phyloP scores from a whole-genome alignment of 257 asterid species.

The Jasminum sambac region DNA sequence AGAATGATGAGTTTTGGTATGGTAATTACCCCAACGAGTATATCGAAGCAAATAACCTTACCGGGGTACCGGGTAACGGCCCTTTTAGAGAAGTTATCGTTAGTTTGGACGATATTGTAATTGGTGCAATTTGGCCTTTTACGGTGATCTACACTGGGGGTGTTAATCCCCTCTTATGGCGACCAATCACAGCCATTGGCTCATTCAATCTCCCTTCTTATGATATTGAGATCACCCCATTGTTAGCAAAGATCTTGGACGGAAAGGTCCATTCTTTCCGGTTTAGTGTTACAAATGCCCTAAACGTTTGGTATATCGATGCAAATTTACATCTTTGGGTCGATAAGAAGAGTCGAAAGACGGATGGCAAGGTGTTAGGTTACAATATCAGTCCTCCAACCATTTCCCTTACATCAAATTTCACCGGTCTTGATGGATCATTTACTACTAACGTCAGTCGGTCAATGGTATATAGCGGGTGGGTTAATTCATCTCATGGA shows the following conservation, averaged over 20 bases:
- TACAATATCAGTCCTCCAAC: slow-evolving; percentile 31
- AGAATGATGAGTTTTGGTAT: slow-evolving; percentile 79
- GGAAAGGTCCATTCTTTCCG: slow-evolving; percentile 49
- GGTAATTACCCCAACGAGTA: slow-evolving; percentile 65
- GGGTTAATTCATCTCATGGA: slow-evolving; percentile 67
- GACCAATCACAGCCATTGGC: slow-evolving; percentile 72
- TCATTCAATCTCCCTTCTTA: slow-evolving; percentile 76
- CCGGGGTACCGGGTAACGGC: slow-evolving; percentile 54
- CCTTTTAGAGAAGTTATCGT: slow-evolving; percentile 77
- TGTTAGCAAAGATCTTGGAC: slow-evolving; percentile 55
- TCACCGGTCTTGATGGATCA: slow-evolving; percentile 58
- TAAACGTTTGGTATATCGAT: slow-evolving; percentile 74
- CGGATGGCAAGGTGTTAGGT: slow-evolving; percentile 46
- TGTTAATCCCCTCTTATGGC: slow-evolving; percentile 73
- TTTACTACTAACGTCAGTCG: slow-evolving; percentile 50
- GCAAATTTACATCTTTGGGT: slow-evolving; percentile 89
- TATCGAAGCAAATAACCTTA: slow-evolving; percentile 39
- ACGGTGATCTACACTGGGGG: slow-evolving; percentile 82
- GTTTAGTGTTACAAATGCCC: slow-evolving; percentile 62
- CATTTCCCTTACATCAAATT: slow-evolving; percentile 33
- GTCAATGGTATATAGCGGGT: slow-evolving; percentile 48
- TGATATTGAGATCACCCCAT: slow-evolving; percentile 70
- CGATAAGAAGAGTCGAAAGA: slow-evolving; percentile 44
- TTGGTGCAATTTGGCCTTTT: slow-evolving; percentile 78
- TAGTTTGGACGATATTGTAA: slow-evolving; percentile 41